Evolutionary conservation across 768 basidiomycete genomes (phyloP).

Genomic region (Glaciozyma martinii): DNA sequence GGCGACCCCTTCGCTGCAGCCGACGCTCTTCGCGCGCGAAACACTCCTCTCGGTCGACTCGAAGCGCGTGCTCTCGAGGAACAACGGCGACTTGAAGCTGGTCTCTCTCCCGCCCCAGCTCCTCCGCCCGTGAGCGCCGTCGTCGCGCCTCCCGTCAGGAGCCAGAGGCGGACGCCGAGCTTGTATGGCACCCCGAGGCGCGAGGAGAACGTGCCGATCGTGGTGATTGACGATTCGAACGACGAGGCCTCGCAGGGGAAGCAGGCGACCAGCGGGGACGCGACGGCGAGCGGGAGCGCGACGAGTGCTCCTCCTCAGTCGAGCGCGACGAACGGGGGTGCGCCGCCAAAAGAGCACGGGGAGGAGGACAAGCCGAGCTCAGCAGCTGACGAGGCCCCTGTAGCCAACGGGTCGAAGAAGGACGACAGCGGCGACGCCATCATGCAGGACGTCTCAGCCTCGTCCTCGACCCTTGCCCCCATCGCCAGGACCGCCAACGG

Average conservation of each 20-base stretch:
- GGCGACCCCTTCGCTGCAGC: conserved; percentile 25
- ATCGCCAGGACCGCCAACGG: too few species aligned
- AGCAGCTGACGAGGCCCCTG: too few species aligned
- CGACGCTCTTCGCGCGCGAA: not conserved
- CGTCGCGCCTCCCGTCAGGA: not conserved
- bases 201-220: not conserved
- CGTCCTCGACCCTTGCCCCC: too few species aligned
- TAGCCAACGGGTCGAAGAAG: too few species aligned
- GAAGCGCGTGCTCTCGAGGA: conserved; percentile 16
- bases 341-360: too few species aligned
- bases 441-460: too few species aligned
- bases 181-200: conserved; percentile 1
- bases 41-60: conserved; percentile 14
- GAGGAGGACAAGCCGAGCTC: too few species aligned
- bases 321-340: not conserved
- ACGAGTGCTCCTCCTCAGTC: not conserved
- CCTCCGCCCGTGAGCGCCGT: not conserved
- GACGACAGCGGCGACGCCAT: too few species aligned
- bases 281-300: not conserved
- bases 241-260: not conserved
- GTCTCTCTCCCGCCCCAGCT: not conserved
- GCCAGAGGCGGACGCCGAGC: conserved; percentile 1
- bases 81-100: not conserved
- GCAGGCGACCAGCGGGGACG: not conserved
- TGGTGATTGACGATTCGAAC: not conserved